These are phyloP conservation scores for Sophora flavescens DNA, from an alignment of 306 rosid genomes.

Conservation along the genomic window DNA sequence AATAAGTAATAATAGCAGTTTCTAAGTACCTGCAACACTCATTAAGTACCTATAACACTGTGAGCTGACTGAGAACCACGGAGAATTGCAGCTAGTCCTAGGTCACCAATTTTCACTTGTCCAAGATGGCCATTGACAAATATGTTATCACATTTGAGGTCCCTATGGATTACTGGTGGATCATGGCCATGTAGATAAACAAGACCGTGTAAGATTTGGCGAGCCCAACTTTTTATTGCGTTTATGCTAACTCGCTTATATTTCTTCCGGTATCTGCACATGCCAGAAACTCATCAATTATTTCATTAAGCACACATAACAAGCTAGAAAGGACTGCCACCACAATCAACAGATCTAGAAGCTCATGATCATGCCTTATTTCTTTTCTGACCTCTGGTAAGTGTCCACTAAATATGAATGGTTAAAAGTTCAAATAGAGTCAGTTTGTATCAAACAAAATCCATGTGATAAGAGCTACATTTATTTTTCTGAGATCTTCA, in stretches of 20 bases:
- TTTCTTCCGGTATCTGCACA: conserved; percentile 74
- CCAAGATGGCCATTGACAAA: conserved; percentile 97
- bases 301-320: conserved; percentile 5
- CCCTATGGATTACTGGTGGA: conserved; percentile 94
- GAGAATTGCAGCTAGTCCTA: conserved; percentile 89
- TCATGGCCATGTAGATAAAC: conserved; percentile 81
- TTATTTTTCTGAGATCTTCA: background rate
- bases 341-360: background rate
- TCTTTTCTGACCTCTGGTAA: background rate
- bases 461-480: background rate
- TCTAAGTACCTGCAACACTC: conserved; percentile 12
- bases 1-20: background rate
- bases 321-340: background rate
- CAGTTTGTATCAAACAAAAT: conserved; percentile 22
- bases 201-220: conserved; percentile 84
- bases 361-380: background rate
- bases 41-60: conserved; percentile 82
- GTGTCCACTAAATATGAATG: background rate
- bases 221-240: conserved; percentile 88
- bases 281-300: conserved; percentile 20
- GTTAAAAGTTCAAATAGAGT: background rate
- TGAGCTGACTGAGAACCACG: conserved; percentile 81
- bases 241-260: conserved; percentile 65
- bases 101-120: conserved; percentile 95
- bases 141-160: conserved; percentile 90